Percentiles rank a stretch among this genome's conserved stretches.
phyloP scores from a whole-genome alignment of 2,329 filamentous ascomycete species.

The Fusarium stilboides region DNA sequence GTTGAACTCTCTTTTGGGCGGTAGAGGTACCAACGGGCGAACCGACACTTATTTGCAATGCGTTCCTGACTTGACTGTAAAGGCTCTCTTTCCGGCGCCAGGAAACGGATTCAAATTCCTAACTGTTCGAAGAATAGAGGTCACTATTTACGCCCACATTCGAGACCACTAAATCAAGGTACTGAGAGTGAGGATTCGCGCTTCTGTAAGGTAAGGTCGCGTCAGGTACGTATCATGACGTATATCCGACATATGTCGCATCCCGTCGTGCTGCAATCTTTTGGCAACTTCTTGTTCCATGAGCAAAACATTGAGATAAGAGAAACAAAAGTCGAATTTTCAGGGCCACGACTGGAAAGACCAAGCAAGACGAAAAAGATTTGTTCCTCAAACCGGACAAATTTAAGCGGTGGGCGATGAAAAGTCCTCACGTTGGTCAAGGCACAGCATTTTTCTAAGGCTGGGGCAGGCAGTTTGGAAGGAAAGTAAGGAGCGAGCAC shows the following conservation, averaged over 20 bases:
- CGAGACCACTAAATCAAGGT: conserved; percentile 1
- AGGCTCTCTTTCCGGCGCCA: background rate
- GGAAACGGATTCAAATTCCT: conserved; percentile 1
- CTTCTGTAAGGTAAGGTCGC: conserved; percentile 38
- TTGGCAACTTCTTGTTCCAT: background rate
- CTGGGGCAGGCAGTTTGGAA: conserved; percentile 14
- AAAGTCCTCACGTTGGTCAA: conserved; percentile 7
- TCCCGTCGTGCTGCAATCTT: background rate
- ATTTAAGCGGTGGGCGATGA: conserved; percentile 5
- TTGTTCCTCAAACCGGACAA: conserved; percentile 8
- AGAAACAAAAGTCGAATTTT: background rate
- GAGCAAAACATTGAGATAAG: background rate
- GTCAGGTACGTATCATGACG: conserved; percentile 37
- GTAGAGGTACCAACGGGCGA: conserved; percentile 27
- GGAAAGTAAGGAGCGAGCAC: conserved; percentile 6
- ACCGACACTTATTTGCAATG: conserved; percentile 22
- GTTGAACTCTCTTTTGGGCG: conserved; percentile 40
- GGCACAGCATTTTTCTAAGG: conserved; percentile 22
- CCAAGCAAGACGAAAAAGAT: background rate
- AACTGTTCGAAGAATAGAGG: background rate
- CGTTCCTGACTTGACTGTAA: conserved; percentile 34
- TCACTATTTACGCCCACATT: conserved; percentile 7
- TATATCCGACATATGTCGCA: conserved; percentile 27
- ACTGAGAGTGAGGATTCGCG: conserved; percentile 31
- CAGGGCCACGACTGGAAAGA: background rate